Percentiles rank a stretch among this genome's conserved stretches.
Conservation (phyloP, 1,284 basidiomycete species). For the Amylostereum areolatum region DNA sequence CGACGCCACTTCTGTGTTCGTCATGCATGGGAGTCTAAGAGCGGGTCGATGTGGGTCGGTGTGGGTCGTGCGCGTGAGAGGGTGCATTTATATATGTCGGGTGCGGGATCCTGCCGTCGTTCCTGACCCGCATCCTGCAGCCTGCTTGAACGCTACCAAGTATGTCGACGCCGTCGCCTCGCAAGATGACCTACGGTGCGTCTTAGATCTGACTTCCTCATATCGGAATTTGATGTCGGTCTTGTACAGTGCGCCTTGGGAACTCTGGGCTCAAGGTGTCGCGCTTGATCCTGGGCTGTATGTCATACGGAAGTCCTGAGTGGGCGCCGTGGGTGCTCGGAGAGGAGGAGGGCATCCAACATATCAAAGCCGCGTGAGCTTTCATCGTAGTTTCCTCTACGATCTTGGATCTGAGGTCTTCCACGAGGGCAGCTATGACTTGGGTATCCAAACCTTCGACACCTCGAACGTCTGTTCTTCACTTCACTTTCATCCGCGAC, state of each 20-base stretch:
- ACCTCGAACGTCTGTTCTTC: conserved; percentile 33
- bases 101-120: no score
- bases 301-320: conserved; percentile 31
- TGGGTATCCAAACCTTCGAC: conserved; percentile 47
- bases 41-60: no score
- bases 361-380: conserved; percentile 33
- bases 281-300: conserved; percentile 34
- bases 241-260: neutral
- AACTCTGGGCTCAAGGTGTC: neutral
- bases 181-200: neutral
- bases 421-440: conserved; percentile 22
- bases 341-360: conserved; percentile 31
- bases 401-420: neutral
- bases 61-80: no score
- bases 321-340: conserved; percentile 36
- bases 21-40: no score
- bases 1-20: no score
- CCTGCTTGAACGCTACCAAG: neutral
- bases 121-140: no score
- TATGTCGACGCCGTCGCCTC: neutral
- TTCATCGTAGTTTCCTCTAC: neutral
- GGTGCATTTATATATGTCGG: no score
- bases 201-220: neutral
- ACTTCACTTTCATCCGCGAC: neutral
- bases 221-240: neutral